Base-by-base conservation (phyloP, 192 early-diverging fungal genomes). In the Rhizoclosmatium globosum region DNA sequence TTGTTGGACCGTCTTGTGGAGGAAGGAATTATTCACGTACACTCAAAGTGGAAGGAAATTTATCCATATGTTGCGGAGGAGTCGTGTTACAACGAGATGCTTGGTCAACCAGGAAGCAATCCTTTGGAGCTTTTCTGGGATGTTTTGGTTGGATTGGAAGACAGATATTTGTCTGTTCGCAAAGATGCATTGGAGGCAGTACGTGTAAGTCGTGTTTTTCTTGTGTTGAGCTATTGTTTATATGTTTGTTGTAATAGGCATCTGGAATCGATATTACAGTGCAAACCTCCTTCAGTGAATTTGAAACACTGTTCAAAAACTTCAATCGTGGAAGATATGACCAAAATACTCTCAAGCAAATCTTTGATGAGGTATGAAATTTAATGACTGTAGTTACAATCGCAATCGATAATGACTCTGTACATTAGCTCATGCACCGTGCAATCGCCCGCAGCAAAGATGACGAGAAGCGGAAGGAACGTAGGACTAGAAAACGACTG, bases 81-180 rank as follows among this genome's bases (percentile, higher is more conserved):
- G 72, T 68, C 82, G 19, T 84, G 93, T 21, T 97, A 94, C 68
- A 13, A 74, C 23, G 77, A 88, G 4, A 90, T 96, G 78, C 86
- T 99, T 2, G 94, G 94, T 0, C 91, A 94, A 78, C 83, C 90
- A 1, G 96, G 95, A 7, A 95, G 95, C 2, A 90, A 91, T 4
- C 96, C 98, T 1, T 79, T 96, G 45, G 98, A 99, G 58, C 75
- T 99, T 45, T 99, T 97, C 81, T 97, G 96, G 94, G 98, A 99
- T 81, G 72, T 92, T 3, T 80, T 97, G 13, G 91, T 95, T 70
- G 89, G 93, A 38, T 82, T 98, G 2, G 93, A 95, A 21, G 94
- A 97, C 43, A 81, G 86, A 15, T 85, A 92, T 17, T 89, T 94
- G 76, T 83, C 89, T 46, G 87, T 94, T 46, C 86, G 92, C 21